Percentiles rank a stretch among this genome's conserved stretches.
Evolutionary conservation across 768 basidiomycete genomes (phyloP).

Genomic region (Boletus tomentosulus): DNA sequence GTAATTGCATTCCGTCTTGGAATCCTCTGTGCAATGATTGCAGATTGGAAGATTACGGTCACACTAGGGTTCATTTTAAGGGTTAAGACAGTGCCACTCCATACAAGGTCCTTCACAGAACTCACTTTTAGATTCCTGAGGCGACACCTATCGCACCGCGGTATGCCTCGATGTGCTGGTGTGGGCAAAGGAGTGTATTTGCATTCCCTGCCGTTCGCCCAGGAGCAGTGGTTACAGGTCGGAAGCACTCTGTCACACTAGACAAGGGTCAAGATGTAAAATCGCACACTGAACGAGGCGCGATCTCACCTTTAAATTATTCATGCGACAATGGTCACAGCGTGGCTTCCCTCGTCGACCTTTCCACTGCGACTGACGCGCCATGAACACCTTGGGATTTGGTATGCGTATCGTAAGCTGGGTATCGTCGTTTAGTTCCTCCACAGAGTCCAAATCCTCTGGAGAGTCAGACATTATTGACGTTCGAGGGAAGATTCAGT

Average conservation of each 20-base stretch:
- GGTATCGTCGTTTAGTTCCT: slow-evolving; percentile 43
- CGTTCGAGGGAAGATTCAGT: slow-evolving; percentile 8
- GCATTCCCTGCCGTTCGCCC: slow-evolving; percentile 60
- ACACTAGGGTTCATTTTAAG: slow-evolving; percentile 40
- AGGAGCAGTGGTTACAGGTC: slow-evolving; percentile 68
- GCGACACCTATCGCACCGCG: slow-evolving; percentile 69
- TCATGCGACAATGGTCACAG: slow-evolving; percentile 68
- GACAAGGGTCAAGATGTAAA: slow-evolving; percentile 11
- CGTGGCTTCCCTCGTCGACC: slow-evolving; percentile 71
- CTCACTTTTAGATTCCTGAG: slow-evolving; percentile 61
- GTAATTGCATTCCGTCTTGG: slow-evolving; percentile 61
- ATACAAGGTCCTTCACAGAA: not conserved
- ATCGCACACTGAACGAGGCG: not conserved
- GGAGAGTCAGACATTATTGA: slow-evolving; percentile 33
- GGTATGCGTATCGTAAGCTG: slow-evolving; percentile 64
- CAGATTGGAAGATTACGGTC: slow-evolving; percentile 70
- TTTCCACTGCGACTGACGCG: slow-evolving; percentile 70
- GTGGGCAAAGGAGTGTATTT: slow-evolving; percentile 72
- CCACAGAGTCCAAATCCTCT: slow-evolving; percentile 37
- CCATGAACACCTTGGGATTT: slow-evolving; percentile 63
- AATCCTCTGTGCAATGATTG: slow-evolving; percentile 55
- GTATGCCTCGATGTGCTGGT: slow-evolving; percentile 71
- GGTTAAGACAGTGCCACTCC: not conserved
- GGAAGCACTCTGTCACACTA: slow-evolving; percentile 72
- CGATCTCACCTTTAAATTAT: slow-evolving; percentile 63